Evolutionary conservation across 495 filamentous ascomycete genomes (phyloP).

Genomic region (Tuber brumale): DNA sequence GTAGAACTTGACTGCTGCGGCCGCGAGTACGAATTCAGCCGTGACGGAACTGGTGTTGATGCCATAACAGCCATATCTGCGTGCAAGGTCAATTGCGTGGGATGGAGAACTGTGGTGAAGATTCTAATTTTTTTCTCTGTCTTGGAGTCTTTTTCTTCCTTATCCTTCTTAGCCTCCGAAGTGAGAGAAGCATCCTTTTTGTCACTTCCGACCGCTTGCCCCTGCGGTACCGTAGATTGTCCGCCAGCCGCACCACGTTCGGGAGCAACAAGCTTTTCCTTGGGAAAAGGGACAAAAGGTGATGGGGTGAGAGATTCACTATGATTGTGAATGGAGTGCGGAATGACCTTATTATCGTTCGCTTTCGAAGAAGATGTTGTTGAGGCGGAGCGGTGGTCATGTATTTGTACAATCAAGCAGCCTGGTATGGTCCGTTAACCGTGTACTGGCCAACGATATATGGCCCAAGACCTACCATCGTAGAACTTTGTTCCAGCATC

Average conservation of each 20-base stretch:
- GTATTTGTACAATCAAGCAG: conserved; percentile 85
- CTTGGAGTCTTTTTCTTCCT: conserved; percentile 51
- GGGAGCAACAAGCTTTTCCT: conserved; percentile 46
- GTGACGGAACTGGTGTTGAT: conserved; percentile 53
- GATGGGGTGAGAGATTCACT: conserved; percentile 83
- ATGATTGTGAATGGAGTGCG: conserved; percentile 85
- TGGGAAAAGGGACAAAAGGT: conserved; percentile 71
- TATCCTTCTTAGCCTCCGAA: conserved; percentile 41
- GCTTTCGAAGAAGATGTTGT: conserved; percentile 52
- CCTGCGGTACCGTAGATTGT: conserved; percentile 14
- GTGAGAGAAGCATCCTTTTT: conserved; percentile 17
- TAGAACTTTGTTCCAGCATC: conserved; percentile 72
- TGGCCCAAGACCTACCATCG: conserved; percentile 55
- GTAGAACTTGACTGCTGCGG: conserved; percentile 47
- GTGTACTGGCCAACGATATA: not conserved
- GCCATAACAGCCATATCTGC: conserved; percentile 69
- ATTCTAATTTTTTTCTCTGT: conserved; percentile 56
- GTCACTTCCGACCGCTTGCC: conserved; percentile 35
- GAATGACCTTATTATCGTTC: conserved; percentile 56
- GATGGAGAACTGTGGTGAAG: conserved; percentile 74
- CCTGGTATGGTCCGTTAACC: conserved; percentile 45
- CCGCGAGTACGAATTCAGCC: conserved; percentile 44
- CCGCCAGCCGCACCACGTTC: not conserved
- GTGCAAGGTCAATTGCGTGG: conserved; percentile 67
- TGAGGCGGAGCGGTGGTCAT: conserved; percentile 69